phyloP scores from a whole-genome alignment of 179 eudicot species.

The Camellia oleifera region DNA sequence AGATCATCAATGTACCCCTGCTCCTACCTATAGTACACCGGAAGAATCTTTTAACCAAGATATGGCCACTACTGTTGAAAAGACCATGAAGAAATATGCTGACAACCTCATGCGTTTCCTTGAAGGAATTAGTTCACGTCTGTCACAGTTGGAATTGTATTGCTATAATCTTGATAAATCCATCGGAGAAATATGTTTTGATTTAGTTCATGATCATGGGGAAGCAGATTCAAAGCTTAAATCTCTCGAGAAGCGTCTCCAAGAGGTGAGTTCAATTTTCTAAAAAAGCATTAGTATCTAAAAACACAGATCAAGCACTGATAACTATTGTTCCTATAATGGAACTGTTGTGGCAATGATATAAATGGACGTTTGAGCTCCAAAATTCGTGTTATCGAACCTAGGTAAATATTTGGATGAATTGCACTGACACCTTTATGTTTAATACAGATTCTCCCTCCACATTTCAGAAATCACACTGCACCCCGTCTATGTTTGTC shows the following conservation, averaged over 20 bases:
- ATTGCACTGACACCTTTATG: too few relatives aligned
- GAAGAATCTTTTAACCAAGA: slow-evolving; percentile 74
- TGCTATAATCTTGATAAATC: slow-evolving; percentile 96
- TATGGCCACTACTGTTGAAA: slow-evolving; percentile 59
- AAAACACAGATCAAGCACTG: background rate
- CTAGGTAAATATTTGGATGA: background rate
- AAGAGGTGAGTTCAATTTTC: slow-evolving; percentile 58
- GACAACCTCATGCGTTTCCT: slow-evolving; percentile 93
- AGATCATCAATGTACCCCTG: slow-evolving; percentile 61
- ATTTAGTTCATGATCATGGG: slow-evolving; percentile 70
- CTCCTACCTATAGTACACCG: slow-evolving; percentile 45
- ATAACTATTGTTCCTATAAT: background rate
- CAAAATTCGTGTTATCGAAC: background rate
- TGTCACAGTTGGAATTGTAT: slow-evolving; percentile 85
- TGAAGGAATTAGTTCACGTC: slow-evolving; percentile 86
- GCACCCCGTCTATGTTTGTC: too few relatives aligned
- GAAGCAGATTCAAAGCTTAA: slow-evolving; percentile 82
- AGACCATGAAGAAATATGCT: slow-evolving; percentile 76
- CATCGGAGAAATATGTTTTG: slow-evolving; percentile 90
- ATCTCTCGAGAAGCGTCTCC: slow-evolving; percentile 85
- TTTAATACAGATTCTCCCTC: too few relatives aligned
- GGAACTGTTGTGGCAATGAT: background rate
- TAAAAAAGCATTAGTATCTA: background rate
- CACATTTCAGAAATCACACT: too few relatives aligned
- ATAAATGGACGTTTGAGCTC: background rate